Base-by-base conservation (phyloP, 2,329 filamentous ascomycete genomes). In the Aspergillus sp. region DNA sequence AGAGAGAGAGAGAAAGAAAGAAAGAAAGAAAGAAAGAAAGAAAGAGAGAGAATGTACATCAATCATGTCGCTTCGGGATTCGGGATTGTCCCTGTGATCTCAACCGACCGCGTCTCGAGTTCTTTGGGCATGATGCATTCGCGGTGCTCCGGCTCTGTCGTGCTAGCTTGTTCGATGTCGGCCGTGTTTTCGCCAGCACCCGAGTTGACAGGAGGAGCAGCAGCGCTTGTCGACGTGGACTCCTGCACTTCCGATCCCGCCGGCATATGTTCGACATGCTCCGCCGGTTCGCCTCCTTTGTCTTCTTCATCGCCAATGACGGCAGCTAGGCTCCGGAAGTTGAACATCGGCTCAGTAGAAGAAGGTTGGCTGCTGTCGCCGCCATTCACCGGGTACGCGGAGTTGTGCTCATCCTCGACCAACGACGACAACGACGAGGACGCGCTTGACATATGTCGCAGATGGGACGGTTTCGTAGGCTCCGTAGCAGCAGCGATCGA, bases 321-420 rank as follows among this genome's bases (percentile, higher is more conserved):
- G 51, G 88, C 86, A 2, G 88, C 86, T 26, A 97, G 71, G 56
- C 88, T 95, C 47, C 82, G 78, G 62, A 96, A 96, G 65, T 95
- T 96, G 68, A 94, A 93, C 79, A 95, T 81, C 3, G 88, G 81
- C 61, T 96, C 90, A 0, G 76, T 71, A 41, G 76, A 19, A 19
- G 19, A 19, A 19, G 19, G 19, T 19, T 19, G 19, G 19, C 19
- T 19, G 19, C 19, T 19, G 19, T 19, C 19, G 19, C 19, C 19
- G 19, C 19, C 19, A 19, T 19, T 19, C 19, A 19, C 19, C 19
- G 19, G 19, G 19, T 19, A 19, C 19, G 72, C 71, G 1, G 75
- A 72, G 3, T 57, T 44, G 19, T 60, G 61, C 26, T 70, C 68
- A 2, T 64, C 64, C 1, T 91, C 88, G 0, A 81, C 74, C 8